These are phyloP conservation scores for Puccinia polysora DNA, from an alignment of 1,284 basidiomycete genomes.

Conservation along the genomic window DNA sequence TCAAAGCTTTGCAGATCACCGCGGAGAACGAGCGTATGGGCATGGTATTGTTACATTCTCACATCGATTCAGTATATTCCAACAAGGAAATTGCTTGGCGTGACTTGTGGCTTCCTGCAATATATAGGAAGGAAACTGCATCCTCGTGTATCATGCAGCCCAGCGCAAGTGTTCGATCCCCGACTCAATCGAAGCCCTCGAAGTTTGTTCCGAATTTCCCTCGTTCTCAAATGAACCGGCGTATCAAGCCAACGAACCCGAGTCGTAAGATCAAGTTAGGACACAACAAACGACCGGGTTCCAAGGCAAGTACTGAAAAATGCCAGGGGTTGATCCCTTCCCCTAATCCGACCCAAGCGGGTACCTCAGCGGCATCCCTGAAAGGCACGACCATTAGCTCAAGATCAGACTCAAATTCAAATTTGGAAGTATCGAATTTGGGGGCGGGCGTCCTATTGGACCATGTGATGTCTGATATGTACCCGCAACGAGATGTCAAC, in stretches of 20 bases:
- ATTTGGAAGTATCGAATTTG: neutral
- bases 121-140: neutral
- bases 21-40: slow-evolving; percentile 3
- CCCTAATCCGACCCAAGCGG: no score
- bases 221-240: neutral
- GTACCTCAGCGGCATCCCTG: no score
- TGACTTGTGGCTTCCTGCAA: slow-evolving; percentile 21
- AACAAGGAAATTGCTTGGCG: slow-evolving; percentile 19
- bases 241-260: neutral
- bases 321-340: neutral
- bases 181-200: neutral
- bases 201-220: neutral
- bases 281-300: neutral
- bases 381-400: no score
- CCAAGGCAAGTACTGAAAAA: neutral
- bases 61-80: slow-evolving; percentile 6
- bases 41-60: slow-evolving; percentile 7
- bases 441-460: neutral
- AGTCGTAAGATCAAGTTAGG: neutral
- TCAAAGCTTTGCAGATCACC: no score
- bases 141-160: neutral
- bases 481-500: neutral
- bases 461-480: neutral
- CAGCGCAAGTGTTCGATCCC: neutral
- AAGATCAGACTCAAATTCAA: no score